Evolutionary conservation across 768 basidiomycete genomes (phyloP).

Genomic region (Filobasidium wieringae): DNA sequence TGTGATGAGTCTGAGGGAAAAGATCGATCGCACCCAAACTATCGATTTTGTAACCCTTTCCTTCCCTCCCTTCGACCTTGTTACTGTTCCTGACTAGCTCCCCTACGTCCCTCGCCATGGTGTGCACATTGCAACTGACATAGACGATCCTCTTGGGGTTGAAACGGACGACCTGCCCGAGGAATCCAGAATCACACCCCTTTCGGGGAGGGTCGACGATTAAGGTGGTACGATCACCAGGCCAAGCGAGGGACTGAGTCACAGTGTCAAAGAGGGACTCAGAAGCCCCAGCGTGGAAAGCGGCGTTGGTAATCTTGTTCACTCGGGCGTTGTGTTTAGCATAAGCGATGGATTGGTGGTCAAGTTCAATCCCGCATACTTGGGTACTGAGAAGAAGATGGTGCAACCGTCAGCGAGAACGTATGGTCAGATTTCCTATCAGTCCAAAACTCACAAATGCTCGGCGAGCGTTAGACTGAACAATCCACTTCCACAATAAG

Average conservation of each 20-base stretch:
- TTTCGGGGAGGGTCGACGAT: slow-evolving; percentile 75
- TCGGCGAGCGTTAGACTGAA: slow-evolving; percentile 26
- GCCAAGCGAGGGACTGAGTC: slow-evolving; percentile 21
- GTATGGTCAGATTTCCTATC: too few species aligned
- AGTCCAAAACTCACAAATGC: slow-evolving; percentile 9
- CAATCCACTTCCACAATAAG: slow-evolving; percentile 53
- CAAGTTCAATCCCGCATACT: slow-evolving; percentile 22
- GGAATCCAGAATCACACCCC: slow-evolving; percentile 65
- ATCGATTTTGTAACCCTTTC: slow-evolving; percentile 60
- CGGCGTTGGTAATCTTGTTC: slow-evolving; percentile 13
- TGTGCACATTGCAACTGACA: slow-evolving; percentile 91
- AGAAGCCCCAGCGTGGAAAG: slow-evolving; percentile 14
- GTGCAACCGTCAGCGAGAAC: neutral
- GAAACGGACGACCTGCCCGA: slow-evolving; percentile 65
- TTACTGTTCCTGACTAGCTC: slow-evolving; percentile 27
- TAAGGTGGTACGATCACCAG: slow-evolving; percentile 43
- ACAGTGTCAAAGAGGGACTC: slow-evolving; percentile 13
- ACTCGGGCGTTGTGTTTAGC: slow-evolving; percentile 38
- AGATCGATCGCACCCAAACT: slow-evolving; percentile 80
- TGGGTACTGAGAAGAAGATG: slow-evolving; percentile 4
- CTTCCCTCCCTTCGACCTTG: slow-evolving; percentile 36
- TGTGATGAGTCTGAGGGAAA: slow-evolving; percentile 57
- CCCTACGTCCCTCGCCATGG: slow-evolving; percentile 32
- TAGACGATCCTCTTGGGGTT: slow-evolving; percentile 62
- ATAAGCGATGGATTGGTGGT: slow-evolving; percentile 29